These are phyloP conservation scores for Termitomyces sp. DNA, from an alignment of 768 basidiomycete species.

Conservation along the genomic window DNA sequence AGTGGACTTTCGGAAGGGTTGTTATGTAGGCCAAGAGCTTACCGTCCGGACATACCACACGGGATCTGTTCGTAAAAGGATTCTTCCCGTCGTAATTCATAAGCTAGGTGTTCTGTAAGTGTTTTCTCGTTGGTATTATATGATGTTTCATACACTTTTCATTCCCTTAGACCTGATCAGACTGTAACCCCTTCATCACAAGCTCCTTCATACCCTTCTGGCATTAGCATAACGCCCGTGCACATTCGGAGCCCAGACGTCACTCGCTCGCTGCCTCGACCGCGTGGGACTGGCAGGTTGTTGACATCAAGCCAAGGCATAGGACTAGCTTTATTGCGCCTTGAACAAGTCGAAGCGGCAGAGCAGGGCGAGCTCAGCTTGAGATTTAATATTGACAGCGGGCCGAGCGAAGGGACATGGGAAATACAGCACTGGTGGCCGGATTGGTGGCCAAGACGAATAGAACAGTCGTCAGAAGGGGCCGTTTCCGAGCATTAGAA, in stretches of 20 bases:
- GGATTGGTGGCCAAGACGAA: slow-evolving; percentile 49
- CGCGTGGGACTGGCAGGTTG: slow-evolving; percentile 72
- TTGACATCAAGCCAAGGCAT: slow-evolving; percentile 54
- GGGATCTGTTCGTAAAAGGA: slow-evolving; percentile 85
- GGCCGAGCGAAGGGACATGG: slow-evolving; percentile 28
- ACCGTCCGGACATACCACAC: slow-evolving; percentile 97
- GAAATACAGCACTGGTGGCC: slow-evolving; percentile 66
- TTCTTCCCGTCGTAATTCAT: slow-evolving; percentile 71
- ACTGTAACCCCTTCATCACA: slow-evolving; percentile 11
- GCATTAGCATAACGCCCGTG: slow-evolving; percentile 34
- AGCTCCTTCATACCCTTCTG: slow-evolving; percentile 23
- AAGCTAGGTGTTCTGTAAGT: slow-evolving; percentile 30
- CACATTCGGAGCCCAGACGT: slow-evolving; percentile 17
- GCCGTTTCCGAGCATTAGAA: neutral
- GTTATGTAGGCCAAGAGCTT: slow-evolving; percentile 96
- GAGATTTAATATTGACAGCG: slow-evolving; percentile 30
- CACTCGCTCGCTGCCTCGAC: slow-evolving; percentile 40
- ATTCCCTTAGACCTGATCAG: slow-evolving; percentile 10
- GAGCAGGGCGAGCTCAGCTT: slow-evolving; percentile 42
- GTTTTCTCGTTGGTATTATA: neutral
- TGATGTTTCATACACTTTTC: neutral
- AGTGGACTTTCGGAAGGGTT: slow-evolving; percentile 97
- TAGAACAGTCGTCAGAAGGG: slow-evolving; percentile 8
- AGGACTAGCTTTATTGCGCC: slow-evolving; percentile 75
- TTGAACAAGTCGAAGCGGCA: slow-evolving; percentile 65